Percentiles rank a stretch among this genome's conserved stretches.
phyloP scores from a whole-genome alignment of 2,329 filamentous ascomycete genomes.

The Arachnopeziza araneosa region DNA sequence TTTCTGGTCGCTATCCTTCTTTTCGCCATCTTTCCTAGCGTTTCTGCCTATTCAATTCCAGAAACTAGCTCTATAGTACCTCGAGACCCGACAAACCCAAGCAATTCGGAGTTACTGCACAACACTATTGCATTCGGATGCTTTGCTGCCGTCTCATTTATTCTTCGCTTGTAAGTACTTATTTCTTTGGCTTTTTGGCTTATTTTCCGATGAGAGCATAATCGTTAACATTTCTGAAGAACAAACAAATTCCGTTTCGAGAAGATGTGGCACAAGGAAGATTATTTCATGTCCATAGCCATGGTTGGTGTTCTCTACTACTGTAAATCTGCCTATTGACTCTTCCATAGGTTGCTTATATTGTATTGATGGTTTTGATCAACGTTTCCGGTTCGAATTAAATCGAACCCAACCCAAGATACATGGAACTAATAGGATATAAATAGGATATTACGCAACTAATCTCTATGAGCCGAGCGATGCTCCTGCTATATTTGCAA shows the following conservation, averaged over 20 bases:
- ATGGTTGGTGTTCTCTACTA: background rate
- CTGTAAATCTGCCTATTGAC: background rate
- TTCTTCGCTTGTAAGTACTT: constrained; percentile 17
- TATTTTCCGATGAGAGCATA: background rate
- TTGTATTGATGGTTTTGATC: background rate
- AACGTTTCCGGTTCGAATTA: background rate
- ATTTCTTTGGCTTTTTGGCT: background rate
- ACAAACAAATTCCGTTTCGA: background rate
- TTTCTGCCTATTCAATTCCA: background rate
- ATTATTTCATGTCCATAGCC: background rate
- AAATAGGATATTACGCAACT: constrained; percentile 16
- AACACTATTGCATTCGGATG: constrained; percentile 20
- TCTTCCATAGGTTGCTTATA: background rate
- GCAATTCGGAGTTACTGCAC: constrained; percentile 13
- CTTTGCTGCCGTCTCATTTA: constrained; percentile 12
- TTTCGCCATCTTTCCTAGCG: background rate
- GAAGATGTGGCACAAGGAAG: background rate
- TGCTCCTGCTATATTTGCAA: constrained; percentile 26
- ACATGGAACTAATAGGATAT: background rate
- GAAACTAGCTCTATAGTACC: background rate
- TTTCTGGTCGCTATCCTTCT: background rate
- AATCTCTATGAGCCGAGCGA: constrained; percentile 35
- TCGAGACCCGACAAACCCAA: constrained; percentile 1
- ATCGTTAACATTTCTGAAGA: background rate
- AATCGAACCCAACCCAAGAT: background rate